These are phyloP conservation scores for Zygoascus biomembranicola DNA, from an alignment of 805 yeast genomes.

Conservation along the genomic window DNA sequence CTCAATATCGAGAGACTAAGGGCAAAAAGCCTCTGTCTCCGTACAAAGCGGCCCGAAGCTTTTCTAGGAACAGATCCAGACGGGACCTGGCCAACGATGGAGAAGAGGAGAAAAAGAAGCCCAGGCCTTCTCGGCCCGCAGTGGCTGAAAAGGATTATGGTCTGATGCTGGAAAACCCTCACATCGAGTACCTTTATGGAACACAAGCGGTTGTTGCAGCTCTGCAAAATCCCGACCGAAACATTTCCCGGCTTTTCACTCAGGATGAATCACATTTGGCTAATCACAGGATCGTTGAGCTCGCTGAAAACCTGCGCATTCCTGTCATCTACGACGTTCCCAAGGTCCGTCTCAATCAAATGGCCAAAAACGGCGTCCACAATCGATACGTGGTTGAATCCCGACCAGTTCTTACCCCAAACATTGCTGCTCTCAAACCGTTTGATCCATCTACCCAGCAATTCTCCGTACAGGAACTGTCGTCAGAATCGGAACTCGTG, in stretches of 20 bases:
- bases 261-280: slow-evolving; percentile 32
- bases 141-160: background rate
- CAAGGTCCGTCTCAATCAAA: slow-evolving; percentile 44
- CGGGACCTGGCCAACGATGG: slow-evolving; percentile 8
- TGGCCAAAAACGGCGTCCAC: slow-evolving; percentile 66
- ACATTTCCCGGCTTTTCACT: slow-evolving; percentile 42
- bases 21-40: slow-evolving; percentile 7
- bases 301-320: slow-evolving; percentile 40
- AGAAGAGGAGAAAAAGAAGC: background rate
- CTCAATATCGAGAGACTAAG: slow-evolving; percentile 12
- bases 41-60: slow-evolving; percentile 8
- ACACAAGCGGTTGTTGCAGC: slow-evolving; percentile 70
- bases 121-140: background rate
- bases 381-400: slow-evolving; percentile 73
- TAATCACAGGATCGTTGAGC: slow-evolving; percentile 35
- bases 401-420: slow-evolving; percentile 37
- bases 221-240: slow-evolving; percentile 46
- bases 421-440: slow-evolving; percentile 27
- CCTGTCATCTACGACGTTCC: slow-evolving; percentile 30
- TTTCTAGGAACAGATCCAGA: slow-evolving; percentile 5
- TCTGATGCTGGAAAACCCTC: background rate
- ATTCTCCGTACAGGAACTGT: background rate
- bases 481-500: background rate
- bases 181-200: slow-evolving; percentile 56
- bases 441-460: slow-evolving; percentile 2